Base-by-base conservation (phyloP, 352 stramenopile species). In the Phytopythium oedochilum region DNA sequence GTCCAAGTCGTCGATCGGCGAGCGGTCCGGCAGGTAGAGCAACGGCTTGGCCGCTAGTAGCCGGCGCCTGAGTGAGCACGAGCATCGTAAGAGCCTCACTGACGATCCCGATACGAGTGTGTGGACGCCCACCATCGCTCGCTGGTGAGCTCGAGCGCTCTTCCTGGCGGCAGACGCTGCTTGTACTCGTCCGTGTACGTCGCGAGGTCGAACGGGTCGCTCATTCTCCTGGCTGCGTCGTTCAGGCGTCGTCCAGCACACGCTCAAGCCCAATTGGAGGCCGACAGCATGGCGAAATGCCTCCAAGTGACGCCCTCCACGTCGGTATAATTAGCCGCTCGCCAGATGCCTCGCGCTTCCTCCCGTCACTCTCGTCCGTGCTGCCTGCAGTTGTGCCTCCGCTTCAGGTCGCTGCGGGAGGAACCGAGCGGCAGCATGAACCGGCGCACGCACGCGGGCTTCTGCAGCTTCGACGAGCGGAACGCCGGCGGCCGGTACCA, bases 381-480 rank as follows among this genome's bases (percentile, higher is more conserved):
- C n/a, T n/a, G n/a, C n/a, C n/a, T n/a, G n/a, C n/a, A n/a, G n/a
- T n/a, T n/a, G n/a, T n/a, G n/a, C n/a, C n/a, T n/a, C n/a, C n/a
- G n/a, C n/a, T n/a, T n/a, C n/a, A n/a, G n/a, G n/a, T n/a, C n/a
- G n/a, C n/a, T n/a, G n/a, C n/a, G n/a, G n/a, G n/a, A n/a, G n/a
- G n/a, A n/a, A n/a, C n/a, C n/a, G n/a, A 42, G 36, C 17, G 23
- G 36, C 36, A 12, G 40, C 18, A 84, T 89, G 70, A 86, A 88
- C 49, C 78, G 76, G 31, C 61, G 61, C 36, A 80, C 76, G 12
- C 79, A 88, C 36, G 73, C 70, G 15, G 81, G 81, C 7, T 92
- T 89, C 52, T 89, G 75, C 60, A 53, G 66, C 20, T 92, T 92
- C 35, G 83, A 92, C 47, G 83, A 92, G 62, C 78, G 83, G 25